Conservation (phyloP, 1,284 basidiomycete species). For the Ustilago nuda region DNA sequence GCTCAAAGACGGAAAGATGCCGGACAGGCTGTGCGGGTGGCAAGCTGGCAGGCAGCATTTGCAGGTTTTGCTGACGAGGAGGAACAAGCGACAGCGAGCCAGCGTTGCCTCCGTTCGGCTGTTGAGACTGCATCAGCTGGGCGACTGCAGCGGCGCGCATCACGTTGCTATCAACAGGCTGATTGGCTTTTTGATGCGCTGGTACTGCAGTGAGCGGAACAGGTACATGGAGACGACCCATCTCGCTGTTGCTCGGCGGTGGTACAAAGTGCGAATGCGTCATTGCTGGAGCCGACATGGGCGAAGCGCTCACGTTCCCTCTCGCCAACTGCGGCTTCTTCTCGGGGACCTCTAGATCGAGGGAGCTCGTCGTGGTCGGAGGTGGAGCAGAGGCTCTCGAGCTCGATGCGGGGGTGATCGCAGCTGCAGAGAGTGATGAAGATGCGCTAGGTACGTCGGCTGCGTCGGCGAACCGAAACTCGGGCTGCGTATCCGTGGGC, state of each 20-base stretch:
- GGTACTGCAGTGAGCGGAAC: neutral
- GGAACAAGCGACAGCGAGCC: constrained; percentile 1
- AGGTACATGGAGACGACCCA: neutral
- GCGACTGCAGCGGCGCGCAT: neutral
- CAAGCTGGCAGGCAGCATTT: constrained; percentile 1
- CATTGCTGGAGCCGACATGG: constrained; percentile 5
- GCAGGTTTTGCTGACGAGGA: neutral
- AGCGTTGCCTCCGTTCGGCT: neutral
- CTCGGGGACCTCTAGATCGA: neutral
- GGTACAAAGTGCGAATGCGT: constrained; percentile 5
- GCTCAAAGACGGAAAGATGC: too few relatives aligned
- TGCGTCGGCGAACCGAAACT: constrained; percentile 33
- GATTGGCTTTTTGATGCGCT: neutral
- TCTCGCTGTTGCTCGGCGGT: neutral
- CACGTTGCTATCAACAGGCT: neutral
- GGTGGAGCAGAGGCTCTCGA: constrained; percentile 7
- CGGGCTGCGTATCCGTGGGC: constrained; percentile 35
- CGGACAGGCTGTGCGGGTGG: neutral
- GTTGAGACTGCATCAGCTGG: neutral
- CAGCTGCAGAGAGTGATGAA: neutral
- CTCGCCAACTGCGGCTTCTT: constrained; percentile 1
- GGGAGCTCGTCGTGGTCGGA: neutral
- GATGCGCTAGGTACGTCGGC: neutral
- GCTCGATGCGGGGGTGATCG: neutral
- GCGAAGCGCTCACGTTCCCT: neutral